Conservation (phyloP, 352 stramenopile genomes). For the Pythium myriotylum region DNA sequence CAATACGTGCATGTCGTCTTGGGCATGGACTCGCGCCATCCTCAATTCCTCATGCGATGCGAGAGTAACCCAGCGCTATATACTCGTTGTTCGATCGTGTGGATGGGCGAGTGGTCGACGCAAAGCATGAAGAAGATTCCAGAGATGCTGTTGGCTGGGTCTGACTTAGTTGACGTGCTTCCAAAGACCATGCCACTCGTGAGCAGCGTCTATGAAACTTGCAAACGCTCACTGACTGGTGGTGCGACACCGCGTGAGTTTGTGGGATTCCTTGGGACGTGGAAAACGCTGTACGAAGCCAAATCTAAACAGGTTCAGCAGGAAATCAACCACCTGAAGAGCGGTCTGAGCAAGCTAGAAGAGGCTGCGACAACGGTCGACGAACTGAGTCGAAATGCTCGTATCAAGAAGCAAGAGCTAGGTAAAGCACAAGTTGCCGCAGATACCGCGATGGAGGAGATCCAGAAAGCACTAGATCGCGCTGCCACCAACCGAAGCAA, state of each 20-base stretch:
- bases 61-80: constrained; percentile 95
- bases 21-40: constrained; percentile 68
- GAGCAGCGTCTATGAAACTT: constrained; percentile 63
- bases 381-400: constrained; percentile 86
- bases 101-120: constrained; percentile 92
- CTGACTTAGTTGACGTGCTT: constrained; percentile 61
- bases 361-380: constrained; percentile 91
- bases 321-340: constrained; percentile 90
- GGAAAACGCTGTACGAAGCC: constrained; percentile 70
- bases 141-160: constrained; percentile 61
- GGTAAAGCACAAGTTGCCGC: constrained; percentile 84
- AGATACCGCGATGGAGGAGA: constrained; percentile 95
- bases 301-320: constrained; percentile 84
- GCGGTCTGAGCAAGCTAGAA: constrained; percentile 90
- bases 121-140: constrained; percentile 80
- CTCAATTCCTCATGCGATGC: constrained; percentile 85
- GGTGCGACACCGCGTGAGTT: constrained; percentile 85
- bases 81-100: constrained; percentile 90
- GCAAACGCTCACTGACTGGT: constrained; percentile 42
- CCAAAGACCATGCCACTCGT: constrained; percentile 60
- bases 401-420: constrained; percentile 91
- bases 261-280: constrained; percentile 84
- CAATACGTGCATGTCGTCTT: constrained; percentile 90
- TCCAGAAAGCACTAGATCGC: constrained; percentile 91
- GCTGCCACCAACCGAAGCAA: constrained; percentile 90